A percentile compares a stretch with the other conserved stretches of the same genome.
Evolutionary conservation across 2,329 filamentous ascomycete species (phyloP).

Genomic region (Fulvia fulva): DNA sequence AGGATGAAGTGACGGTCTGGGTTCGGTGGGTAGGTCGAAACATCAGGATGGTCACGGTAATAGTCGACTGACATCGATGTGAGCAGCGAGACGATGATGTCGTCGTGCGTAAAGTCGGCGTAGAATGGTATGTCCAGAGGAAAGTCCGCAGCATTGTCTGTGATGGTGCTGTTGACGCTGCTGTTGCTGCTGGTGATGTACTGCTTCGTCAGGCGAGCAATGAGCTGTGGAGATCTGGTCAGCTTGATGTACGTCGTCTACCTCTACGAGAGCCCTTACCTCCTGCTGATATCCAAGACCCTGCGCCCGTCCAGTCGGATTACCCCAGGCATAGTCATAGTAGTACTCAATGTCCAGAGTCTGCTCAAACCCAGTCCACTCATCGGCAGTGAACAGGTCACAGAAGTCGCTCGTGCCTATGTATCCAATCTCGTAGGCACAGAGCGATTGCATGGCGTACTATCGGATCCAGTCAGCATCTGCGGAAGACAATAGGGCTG

Average conservation of each 20-base stretch:
- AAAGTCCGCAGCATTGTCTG: constrained; percentile 45
- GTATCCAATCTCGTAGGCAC: constrained; percentile 52
- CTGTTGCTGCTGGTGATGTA: constrained; percentile 48
- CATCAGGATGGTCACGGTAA: constrained; percentile 46
- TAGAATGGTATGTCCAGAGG: constrained; percentile 49
- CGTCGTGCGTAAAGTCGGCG: constrained; percentile 53
- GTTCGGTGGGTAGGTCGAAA: constrained; percentile 42
- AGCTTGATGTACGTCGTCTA: not conserved
- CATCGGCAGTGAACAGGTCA: constrained; percentile 50
- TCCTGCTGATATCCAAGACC: constrained; percentile 53
- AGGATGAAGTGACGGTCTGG: constrained; percentile 48
- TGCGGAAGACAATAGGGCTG: not conserved
- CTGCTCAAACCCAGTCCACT: constrained; percentile 54
- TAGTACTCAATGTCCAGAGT: constrained; percentile 52
- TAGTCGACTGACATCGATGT: constrained; percentile 54
- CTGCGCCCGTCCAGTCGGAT: constrained; percentile 50
- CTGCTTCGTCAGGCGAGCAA: constrained; percentile 46
- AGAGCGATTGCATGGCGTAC: constrained; percentile 48
- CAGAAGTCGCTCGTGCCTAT: constrained; percentile 52
- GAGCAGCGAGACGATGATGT: constrained; percentile 49
- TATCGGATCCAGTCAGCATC: not conserved
- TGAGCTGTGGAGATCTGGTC: constrained; percentile 29
- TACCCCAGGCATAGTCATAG: constrained; percentile 40
- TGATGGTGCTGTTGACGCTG: constrained; percentile 50
- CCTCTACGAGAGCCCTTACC: not conserved